Evolutionary conservation across 2,329 filamentous ascomycete species (phyloP).

Genomic region (Trichoderma polysporum): DNA sequence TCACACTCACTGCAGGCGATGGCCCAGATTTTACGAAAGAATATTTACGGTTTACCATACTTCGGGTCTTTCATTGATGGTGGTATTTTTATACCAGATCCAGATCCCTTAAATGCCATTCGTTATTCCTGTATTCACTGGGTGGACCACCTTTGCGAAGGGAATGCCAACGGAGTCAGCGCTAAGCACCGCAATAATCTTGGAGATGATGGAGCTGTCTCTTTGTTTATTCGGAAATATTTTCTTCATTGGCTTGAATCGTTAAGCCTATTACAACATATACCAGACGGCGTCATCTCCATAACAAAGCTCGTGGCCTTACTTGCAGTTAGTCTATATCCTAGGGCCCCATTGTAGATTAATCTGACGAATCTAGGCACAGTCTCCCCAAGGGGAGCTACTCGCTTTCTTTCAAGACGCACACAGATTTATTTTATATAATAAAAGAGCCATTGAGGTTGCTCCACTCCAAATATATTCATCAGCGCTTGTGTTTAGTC

Average conservation of each 20-base stretch:
- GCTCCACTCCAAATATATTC: constrained; percentile 36
- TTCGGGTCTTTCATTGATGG: constrained; percentile 7
- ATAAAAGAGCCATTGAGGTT: constrained; percentile 29
- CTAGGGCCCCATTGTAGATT: background rate
- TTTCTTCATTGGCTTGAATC: constrained; percentile 46
- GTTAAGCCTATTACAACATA: constrained; percentile 35
- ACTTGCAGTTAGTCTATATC: constrained; percentile 12
- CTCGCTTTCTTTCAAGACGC: constrained; percentile 30
- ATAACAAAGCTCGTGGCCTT: constrained; percentile 19
- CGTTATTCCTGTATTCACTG: constrained; percentile 28
- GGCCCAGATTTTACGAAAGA: constrained; percentile 8
- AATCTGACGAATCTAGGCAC: background rate
- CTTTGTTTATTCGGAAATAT: constrained; percentile 37
- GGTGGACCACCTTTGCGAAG: constrained; percentile 25
- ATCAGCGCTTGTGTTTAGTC: constrained; percentile 36
- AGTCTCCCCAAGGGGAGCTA: background rate
- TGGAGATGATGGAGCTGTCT: constrained; percentile 9
- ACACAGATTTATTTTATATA: constrained; percentile 31
- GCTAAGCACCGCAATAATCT: background rate
- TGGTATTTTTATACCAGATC: constrained; percentile 14
- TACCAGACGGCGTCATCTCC: constrained; percentile 25
- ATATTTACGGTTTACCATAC: constrained; percentile 31
- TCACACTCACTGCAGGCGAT: constrained; percentile 16
- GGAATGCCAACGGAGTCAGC: background rate
- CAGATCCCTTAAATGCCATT: constrained; percentile 20